These are phyloP conservation scores for Monotropa hypopitys DNA, from an alignment of 179 eudicot species.

Conservation along the genomic window DNA sequence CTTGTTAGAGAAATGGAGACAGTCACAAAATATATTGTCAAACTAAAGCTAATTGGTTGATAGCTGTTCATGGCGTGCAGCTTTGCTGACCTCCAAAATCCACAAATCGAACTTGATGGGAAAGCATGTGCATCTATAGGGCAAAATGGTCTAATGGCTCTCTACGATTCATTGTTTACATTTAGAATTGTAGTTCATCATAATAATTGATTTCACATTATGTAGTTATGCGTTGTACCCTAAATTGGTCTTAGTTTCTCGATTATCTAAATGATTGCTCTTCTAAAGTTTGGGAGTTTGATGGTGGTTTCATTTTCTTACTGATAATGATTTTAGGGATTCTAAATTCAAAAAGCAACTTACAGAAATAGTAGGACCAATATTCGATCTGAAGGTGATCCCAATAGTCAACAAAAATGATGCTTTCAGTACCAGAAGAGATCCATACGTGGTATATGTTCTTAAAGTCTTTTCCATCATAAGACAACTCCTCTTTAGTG, in stretches of 20 bases:
- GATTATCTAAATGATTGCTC: neutral
- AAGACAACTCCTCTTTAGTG: slow-evolving; percentile 37
- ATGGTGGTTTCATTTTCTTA: slow-evolving; percentile 17
- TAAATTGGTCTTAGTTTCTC: neutral
- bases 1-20: neutral
- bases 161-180: slow-evolving; percentile 88
- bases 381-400: slow-evolving; percentile 52
- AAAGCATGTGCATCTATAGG: slow-evolving; percentile 99
- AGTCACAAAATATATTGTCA: neutral
- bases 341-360: slow-evolving; percentile 68
- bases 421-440: slow-evolving; percentile 83
- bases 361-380: slow-evolving; percentile 51
- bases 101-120: slow-evolving; percentile 90
- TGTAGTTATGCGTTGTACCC: neutral
- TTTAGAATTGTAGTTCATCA: neutral
- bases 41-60: neutral
- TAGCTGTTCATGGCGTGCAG: slow-evolving; percentile 25
- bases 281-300: neutral
- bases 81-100: slow-evolving; percentile 93
- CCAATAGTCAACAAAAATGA: slow-evolving; percentile 95
- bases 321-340: slow-evolving; percentile 88
- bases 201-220: neutral
- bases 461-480: slow-evolving; percentile 44
- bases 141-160: slow-evolving; percentile 96
- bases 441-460: slow-evolving; percentile 74